phyloP scores from a whole-genome alignment of 805 yeast species.

The Metschnikowia orientalis region DNA sequence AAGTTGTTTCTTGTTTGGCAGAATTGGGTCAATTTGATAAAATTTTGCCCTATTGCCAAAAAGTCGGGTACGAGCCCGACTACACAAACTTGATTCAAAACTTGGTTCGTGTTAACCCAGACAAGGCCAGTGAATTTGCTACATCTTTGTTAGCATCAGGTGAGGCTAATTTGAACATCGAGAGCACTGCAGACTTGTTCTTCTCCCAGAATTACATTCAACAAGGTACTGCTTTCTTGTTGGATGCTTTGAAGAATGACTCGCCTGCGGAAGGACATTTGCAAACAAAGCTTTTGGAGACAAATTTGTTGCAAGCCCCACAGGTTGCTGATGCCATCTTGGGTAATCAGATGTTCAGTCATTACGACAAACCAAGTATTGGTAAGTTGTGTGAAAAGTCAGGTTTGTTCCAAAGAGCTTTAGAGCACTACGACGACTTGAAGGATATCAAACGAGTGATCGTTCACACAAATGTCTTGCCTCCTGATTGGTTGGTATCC shows the following conservation, averaged over 20 bases:
- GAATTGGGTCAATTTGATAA: constrained; percentile 96
- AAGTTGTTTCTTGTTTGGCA: constrained; percentile 88
- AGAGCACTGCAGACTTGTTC: constrained; percentile 87
- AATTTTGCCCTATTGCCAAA: constrained; percentile 88
- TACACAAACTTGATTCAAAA: constrained; percentile 85
- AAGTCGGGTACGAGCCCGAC: constrained; percentile 85
- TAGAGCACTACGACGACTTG: constrained; percentile 91
- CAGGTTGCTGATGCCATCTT: constrained; percentile 99
- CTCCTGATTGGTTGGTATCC: constrained; percentile 88
- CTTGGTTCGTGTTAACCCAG: constrained; percentile 91
- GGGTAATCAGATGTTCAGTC: constrained; percentile 93
- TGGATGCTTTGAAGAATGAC: constrained; percentile 93
- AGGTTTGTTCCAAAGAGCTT: constrained; percentile 92
- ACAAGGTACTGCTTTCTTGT: constrained; percentile 95
- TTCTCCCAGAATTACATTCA: constrained; percentile 91
- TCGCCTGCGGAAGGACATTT: constrained; percentile 92
- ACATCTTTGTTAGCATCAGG: constrained; percentile 68
- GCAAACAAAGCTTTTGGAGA: constrained; percentile 91
- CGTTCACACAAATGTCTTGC: constrained; percentile 78
- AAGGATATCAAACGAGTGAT: constrained; percentile 94
- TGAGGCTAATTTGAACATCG: constrained; percentile 65
- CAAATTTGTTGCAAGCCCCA: constrained; percentile 91
- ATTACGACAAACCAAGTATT: constrained; percentile 89
- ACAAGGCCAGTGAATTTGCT: constrained; percentile 96
- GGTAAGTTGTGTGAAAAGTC: constrained; percentile 93